A percentile compares a stretch with the other conserved stretches of the same genome.
These are phyloP conservation scores for Psilocybe sp. DNA, from an alignment of 768 basidiomycete species.

Conservation along the genomic window DNA sequence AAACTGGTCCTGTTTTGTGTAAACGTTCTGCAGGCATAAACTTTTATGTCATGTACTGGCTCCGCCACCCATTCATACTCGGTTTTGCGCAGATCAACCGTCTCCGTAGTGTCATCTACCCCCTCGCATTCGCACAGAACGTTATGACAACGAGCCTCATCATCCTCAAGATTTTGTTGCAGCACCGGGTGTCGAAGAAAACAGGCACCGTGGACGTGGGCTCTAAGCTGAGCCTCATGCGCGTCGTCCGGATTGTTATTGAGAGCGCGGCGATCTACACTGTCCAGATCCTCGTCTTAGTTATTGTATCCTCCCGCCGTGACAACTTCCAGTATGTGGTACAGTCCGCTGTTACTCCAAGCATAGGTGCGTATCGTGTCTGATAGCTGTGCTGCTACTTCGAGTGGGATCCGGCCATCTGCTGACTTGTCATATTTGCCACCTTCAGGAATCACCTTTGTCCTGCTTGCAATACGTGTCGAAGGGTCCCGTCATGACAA, in stretches of 20 bases:
- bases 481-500: too few species aligned
- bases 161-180: constrained; percentile 22
- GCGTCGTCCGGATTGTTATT: constrained; percentile 17
- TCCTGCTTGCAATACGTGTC: too few species aligned
- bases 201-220: constrained; percentile 15
- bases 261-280: constrained; percentile 25
- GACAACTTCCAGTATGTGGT: constrained; percentile 17
- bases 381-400: too few species aligned
- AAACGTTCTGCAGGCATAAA: constrained; percentile 10
- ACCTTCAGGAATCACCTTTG: too few species aligned
- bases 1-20: too few species aligned
- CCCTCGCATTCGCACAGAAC: constrained; percentile 24
- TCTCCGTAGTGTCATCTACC: constrained; percentile 22
- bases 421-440: too few species aligned
- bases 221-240: constrained; percentile 10
- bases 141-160: constrained; percentile 26
- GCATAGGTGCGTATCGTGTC: constrained; percentile 14
- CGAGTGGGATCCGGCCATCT: too few species aligned
- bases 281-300: constrained; percentile 18
- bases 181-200: constrained; percentile 19
- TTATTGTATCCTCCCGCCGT: constrained; percentile 14
- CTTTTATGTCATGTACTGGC: constrained; percentile 24
- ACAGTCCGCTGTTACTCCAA: constrained; percentile 20
- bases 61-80: constrained; percentile 13
- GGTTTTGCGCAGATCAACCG: constrained; percentile 2